Evolutionary conservation across 441 rosid species (phyloP), one percentile per base, ranked within the genome.

Genomic region (Eruca vesicaria): DNA sequence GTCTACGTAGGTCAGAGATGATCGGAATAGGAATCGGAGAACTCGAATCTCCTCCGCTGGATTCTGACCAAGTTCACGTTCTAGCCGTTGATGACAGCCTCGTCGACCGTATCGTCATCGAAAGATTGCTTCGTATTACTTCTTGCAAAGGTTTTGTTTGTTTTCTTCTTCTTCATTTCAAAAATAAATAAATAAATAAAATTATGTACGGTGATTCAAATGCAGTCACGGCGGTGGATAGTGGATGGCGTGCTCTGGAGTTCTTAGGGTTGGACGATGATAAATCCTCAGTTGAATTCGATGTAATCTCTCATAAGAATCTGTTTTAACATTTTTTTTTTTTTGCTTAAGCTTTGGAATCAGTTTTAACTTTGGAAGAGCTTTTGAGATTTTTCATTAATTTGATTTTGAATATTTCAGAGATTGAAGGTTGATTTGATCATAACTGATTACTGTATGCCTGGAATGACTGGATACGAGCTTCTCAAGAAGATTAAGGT

Each of bases 391-490:
- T 60, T 53, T n/a, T 43, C 26, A 31, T 23, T 2, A 78, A 19
- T 64, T 53, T 76, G 28, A 62, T 36, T 14, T 36, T 35, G 9
- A 32, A 45, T 0, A 12, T 70, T 79, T 1, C 88, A 93, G 94
- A 82, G 82, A 53, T 79, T 90, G 75, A 92, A 92, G 67, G 96
- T 94, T 69, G 97, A 94, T 85, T 74, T 92, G 75, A 88, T 94
- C 50, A 94, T 94, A 26, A 94, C 97, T 5, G 98, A 94, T 62
- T 94, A 94, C 58, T 94, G 96, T 32, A 94, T 94, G 98, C 98
- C 98, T 35, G 97, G 90, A 77, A 92, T 94, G 99, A 92, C 97
- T 14, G 99, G 99, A 7, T 92, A 90, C 62, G 99, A 94, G 76
- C 78, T 92, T 71, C 96, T 94, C 71, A 92, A 94, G 86, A 92